Evolutionary conservation across 805 yeast genomes (phyloP).

Genomic region (Saccharomyces jurei): DNA sequence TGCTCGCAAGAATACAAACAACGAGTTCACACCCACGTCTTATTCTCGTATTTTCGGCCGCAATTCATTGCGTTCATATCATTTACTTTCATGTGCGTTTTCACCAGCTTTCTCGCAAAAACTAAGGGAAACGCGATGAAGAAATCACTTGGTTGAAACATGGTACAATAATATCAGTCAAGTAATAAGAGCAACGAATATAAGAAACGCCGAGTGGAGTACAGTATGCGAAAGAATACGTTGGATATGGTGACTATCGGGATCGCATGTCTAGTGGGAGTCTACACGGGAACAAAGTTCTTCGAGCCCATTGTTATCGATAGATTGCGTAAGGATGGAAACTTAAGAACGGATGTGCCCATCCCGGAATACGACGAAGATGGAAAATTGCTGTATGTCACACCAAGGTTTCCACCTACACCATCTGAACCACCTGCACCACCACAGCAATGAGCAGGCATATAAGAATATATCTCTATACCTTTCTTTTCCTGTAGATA

Average conservation of each 20-base stretch:
- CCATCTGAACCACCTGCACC: not conserved
- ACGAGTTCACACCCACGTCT: not conserved
- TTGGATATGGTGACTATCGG: slow-evolving; percentile 23
- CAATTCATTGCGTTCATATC: not conserved
- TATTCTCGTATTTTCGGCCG: not conserved
- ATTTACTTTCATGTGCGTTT: not conserved
- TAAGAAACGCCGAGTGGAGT: not conserved
- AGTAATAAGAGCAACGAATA: slow-evolving; percentile 19
- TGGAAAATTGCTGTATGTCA: slow-evolving; percentile 1
- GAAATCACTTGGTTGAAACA: not conserved
- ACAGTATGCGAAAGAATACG: not conserved
- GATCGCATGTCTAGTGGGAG: slow-evolving; percentile 32
- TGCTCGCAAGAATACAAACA: not conserved
- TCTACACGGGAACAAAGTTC: slow-evolving; percentile 47
- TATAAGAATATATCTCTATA: not conserved
- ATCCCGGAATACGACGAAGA: slow-evolving; percentile 44
- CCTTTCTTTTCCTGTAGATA: not conserved
- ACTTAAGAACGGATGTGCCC: slow-evolving; percentile 50
- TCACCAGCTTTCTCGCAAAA: not conserved
- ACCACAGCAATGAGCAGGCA: not conserved
- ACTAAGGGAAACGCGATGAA: not conserved
- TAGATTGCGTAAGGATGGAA: slow-evolving; percentile 56
- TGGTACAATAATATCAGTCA: slow-evolving; percentile 9
- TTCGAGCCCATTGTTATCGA: slow-evolving; percentile 70
- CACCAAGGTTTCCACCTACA: not conserved